These are phyloP conservation scores for Colletotrichum tropicicola DNA, from an alignment of 2,329 filamentous ascomycete genomes.

Conservation along the genomic window DNA sequence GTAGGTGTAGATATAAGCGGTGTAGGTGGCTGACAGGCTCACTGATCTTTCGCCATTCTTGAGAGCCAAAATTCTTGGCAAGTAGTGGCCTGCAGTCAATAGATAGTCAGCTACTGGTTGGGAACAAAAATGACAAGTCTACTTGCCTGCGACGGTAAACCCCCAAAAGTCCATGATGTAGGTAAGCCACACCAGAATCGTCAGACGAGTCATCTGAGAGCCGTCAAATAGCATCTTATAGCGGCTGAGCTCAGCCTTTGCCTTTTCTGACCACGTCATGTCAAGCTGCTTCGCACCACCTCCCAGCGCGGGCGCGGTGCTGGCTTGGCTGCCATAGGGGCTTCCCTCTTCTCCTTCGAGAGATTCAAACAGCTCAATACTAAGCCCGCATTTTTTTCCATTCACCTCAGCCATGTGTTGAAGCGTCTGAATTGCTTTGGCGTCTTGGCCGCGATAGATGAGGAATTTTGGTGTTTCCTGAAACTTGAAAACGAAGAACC, in stretches of 20 bases:
- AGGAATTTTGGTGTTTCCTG: slow-evolving; percentile 67
- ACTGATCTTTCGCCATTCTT: slow-evolving; percentile 57
- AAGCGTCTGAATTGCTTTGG: slow-evolving; percentile 60
- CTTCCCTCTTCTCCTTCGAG: slow-evolving; percentile 34
- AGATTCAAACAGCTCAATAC: not conserved
- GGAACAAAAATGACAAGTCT: not conserved
- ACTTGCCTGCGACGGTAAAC: slow-evolving; percentile 46
- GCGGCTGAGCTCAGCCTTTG: slow-evolving; percentile 19
- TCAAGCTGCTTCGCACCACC: slow-evolving; percentile 29
- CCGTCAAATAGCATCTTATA: slow-evolving; percentile 45
- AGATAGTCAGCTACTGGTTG: not conserved
- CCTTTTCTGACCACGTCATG: slow-evolving; percentile 18
- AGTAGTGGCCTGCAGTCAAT: slow-evolving; percentile 46
- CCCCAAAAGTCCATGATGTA: slow-evolving; percentile 50
- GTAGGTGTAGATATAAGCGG: slow-evolving; percentile 63
- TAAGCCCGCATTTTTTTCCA: slow-evolving; percentile 34
- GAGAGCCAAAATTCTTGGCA: slow-evolving; percentile 59
- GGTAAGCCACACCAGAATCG: slow-evolving; percentile 46
- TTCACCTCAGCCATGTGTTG: slow-evolving; percentile 65
- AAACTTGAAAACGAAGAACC: slow-evolving; percentile 65
- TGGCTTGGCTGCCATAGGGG: slow-evolving; percentile 29
- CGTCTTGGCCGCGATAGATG: slow-evolving; percentile 62
- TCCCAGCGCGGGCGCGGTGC: slow-evolving; percentile 22
- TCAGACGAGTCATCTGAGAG: slow-evolving; percentile 44
- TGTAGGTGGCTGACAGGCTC: slow-evolving; percentile 56